phyloP scores from a whole-genome alignment of 2,329 filamentous ascomycete species.

The Diaporthe destruens region DNA sequence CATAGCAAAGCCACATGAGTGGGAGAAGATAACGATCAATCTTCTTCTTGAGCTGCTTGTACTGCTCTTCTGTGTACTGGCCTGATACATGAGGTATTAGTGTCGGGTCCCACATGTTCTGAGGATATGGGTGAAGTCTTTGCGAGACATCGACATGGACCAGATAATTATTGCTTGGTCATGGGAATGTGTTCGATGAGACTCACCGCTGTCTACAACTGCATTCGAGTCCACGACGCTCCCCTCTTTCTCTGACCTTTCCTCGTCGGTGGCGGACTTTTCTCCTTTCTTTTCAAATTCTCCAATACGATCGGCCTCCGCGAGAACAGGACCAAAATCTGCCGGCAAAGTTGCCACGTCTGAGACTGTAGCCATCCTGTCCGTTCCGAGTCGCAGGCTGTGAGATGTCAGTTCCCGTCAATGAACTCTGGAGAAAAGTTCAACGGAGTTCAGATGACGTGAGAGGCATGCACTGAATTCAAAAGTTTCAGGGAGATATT shows the following conservation, averaged over 20 bases:
- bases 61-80: conserved; percentile 54
- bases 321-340: conserved; percentile 22
- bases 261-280: conserved; percentile 22
- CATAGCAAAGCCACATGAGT: conserved; percentile 63
- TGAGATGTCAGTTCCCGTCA: neutral
- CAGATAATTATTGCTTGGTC: too few species aligned
- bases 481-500: neutral
- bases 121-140: neutral
- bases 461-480: neutral
- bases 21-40: conserved; percentile 60
- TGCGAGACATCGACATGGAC: neutral
- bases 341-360: conserved; percentile 24
- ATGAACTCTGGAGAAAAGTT: neutral
- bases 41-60: conserved; percentile 55
- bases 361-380: conserved; percentile 31
- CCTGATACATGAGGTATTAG: neutral
- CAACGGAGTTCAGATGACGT: neutral
- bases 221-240: neutral
- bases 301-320: conserved; percentile 7
- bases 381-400: neutral
- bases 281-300: neutral
- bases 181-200: too few species aligned
- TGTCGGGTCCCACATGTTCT: neutral
- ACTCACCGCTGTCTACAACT: conserved; percentile 23
- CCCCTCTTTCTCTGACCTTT: conserved; percentile 19